Base-by-base conservation (phyloP, 331 rosid species). In the Quercus phellos region DNA sequence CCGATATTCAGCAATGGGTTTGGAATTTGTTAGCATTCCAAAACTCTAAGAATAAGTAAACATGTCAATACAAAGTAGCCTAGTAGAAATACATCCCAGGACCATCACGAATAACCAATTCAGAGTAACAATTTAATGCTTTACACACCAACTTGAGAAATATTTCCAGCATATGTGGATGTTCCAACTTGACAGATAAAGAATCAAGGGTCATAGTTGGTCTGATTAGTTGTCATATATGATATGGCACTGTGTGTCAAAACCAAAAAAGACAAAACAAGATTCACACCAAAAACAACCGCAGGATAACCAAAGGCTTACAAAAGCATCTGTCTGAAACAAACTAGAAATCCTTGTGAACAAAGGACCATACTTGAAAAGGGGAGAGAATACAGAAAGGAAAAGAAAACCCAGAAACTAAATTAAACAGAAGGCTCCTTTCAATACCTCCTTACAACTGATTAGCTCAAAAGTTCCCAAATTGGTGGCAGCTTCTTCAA, bases 391-490 rank as follows among this genome's bases (percentile, higher is more conserved):
- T 53, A 13, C 64, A 17, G 22, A 72, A 73, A 53, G 70, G 24
- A 74, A 61, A 56, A 35, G 19, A 58, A 51, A 79, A 74, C 58
- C 84, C 61, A 74, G 69, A 79, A 75, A 53, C 77, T 35, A 74
- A 72, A 73, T 38, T n/a, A 71, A 32, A 27, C 27, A 66, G 19
- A 69, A 51, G 68, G 3, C 77, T 79, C 82, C 79, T 72, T 74
- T 80, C 70, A 54, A 77, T 85, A 80, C 90, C 90, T 87, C 89
- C 87, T 84, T 61, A 77, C 51, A 66, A 80, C 38, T 69, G 84
- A 87, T 70, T 79, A 87, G 85, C 87, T 84, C 88, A 87, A 84
- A 87, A 78, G 55, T 77, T 80, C 88, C 87, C 80, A 79, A 81
- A 80, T 26, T 59, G 61, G 84, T 77, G 63, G 76, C 85, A 64